Percentiles rank a stretch among this genome's conserved stretches.
phyloP scores from a whole-genome alignment of 2,329 filamentous ascomycete genomes.

The Colletotrichum navitas region DNA sequence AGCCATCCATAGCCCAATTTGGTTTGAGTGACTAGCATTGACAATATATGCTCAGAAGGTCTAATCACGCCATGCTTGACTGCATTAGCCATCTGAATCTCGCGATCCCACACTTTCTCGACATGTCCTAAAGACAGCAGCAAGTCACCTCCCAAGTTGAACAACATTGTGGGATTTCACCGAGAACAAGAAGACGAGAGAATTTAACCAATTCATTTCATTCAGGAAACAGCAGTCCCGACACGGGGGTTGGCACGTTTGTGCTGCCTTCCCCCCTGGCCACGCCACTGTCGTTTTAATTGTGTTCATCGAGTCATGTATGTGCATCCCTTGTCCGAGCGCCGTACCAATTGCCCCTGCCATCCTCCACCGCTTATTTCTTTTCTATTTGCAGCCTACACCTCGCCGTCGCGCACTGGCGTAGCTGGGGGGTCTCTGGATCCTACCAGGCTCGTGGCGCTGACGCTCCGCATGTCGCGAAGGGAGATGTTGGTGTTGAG shows the following conservation, averaged over 20 bases:
- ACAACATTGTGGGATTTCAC: neutral
- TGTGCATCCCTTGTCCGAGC: neutral
- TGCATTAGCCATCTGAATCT: no score
- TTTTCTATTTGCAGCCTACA: neutral
- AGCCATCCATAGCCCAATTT: no score
- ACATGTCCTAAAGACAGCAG: no score
- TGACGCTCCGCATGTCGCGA: neutral
- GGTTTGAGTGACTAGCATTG: no score
- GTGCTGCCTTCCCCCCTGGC: no score
- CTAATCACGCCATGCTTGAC: no score
- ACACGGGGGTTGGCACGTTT: no score
- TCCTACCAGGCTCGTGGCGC: neutral
- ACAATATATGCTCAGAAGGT: no score
- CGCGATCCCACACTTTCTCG: no score
- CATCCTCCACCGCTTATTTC: neutral
- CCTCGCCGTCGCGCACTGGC: neutral
- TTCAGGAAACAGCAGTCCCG: neutral
- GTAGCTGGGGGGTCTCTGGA: neutral
- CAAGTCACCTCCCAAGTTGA: no score
- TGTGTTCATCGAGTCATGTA: neutral
- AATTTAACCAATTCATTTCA: neutral
- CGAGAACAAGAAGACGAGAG: neutral
- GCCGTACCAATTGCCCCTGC: neutral
- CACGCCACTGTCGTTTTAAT: neutral
- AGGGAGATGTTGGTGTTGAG: neutral